A percentile compares a stretch with the other conserved stretches of the same genome.
phyloP scores from a whole-genome alignment of 768 basidiomycete species.

The Rhizopogon vesiculosus region DNA sequence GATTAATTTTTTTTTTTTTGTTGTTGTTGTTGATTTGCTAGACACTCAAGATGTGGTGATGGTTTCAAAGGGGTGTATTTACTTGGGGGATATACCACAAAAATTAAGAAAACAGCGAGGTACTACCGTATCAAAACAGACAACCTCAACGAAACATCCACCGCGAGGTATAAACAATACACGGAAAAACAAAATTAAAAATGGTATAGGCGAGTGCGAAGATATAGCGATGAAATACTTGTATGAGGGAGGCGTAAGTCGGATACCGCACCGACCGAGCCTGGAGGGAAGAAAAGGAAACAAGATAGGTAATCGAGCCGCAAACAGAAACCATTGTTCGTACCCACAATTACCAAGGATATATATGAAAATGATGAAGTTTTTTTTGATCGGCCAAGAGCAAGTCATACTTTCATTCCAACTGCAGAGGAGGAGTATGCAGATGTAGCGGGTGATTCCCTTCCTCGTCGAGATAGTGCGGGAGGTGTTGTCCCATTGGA shows the following conservation, averaged over 20 bases:
- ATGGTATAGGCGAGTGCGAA: constrained; percentile 17
- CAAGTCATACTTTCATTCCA: constrained; percentile 41
- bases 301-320: not conserved
- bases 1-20: no score
- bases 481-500: constrained; percentile 29
- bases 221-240: constrained; percentile 10
- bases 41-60: not conserved
- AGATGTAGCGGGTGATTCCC: constrained; percentile 36
- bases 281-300: not conserved
- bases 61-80: constrained; percentile 1
- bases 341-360: constrained; percentile 22
- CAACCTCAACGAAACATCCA: constrained; percentile 7
- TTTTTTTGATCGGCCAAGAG: not conserved
- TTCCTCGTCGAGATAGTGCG: constrained; percentile 30
- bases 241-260: constrained; percentile 1
- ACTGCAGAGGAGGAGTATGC: constrained; percentile 40
- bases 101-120: constrained; percentile 13
- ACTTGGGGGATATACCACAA: constrained; percentile 2
- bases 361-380: constrained; percentile 12
- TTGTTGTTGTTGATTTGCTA: no score
- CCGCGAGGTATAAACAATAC: constrained; percentile 19
- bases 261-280: constrained; percentile 1
- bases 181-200: constrained; percentile 14
- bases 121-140: constrained; percentile 11
- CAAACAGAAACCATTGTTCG: constrained; percentile 18